These are phyloP conservation scores for Paecilomyces dactylethromorphus DNA, from an alignment of 2,329 filamentous ascomycete species.

Conservation along the genomic window DNA sequence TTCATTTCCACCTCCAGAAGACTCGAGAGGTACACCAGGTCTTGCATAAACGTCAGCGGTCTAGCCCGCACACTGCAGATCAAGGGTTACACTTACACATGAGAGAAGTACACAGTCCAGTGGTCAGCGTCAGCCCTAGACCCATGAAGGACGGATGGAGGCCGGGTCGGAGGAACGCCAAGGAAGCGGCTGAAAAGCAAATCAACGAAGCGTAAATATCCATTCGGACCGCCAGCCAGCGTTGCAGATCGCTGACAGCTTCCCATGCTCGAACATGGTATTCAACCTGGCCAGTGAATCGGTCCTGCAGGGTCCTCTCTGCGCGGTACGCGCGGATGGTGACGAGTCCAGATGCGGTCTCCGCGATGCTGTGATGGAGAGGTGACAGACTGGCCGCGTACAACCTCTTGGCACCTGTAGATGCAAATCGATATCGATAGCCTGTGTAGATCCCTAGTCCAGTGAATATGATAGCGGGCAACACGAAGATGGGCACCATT, in stretches of 20 bases:
- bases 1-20: conserved; percentile 65
- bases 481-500: conserved; percentile 8
- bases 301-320: conserved; percentile 5
- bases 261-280: conserved; percentile 8
- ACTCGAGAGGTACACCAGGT: conserved; percentile 8
- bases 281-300: conserved; percentile 3
- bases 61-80: too few species aligned
- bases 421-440: conserved; percentile 8
- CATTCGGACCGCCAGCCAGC: conserved; percentile 11
- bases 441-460: conserved; percentile 5
- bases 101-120: conserved; percentile 6
- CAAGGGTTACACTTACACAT: conserved; percentile 2
- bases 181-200: conserved; percentile 5
- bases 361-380: conserved; percentile 7
- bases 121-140: conserved; percentile 8
- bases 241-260: conserved; percentile 9
- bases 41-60: neutral
- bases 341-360: conserved; percentile 7
- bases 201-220: conserved; percentile 8
- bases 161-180: conserved; percentile 3
- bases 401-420: conserved; percentile 7
- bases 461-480: conserved; percentile 7
- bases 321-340: conserved; percentile 8
- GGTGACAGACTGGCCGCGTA: conserved; percentile 9
- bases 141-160: conserved; percentile 6